Base-by-base conservation (phyloP, 345 rosid species). In the sweet orange (Citrus sinensis) region DNA sequence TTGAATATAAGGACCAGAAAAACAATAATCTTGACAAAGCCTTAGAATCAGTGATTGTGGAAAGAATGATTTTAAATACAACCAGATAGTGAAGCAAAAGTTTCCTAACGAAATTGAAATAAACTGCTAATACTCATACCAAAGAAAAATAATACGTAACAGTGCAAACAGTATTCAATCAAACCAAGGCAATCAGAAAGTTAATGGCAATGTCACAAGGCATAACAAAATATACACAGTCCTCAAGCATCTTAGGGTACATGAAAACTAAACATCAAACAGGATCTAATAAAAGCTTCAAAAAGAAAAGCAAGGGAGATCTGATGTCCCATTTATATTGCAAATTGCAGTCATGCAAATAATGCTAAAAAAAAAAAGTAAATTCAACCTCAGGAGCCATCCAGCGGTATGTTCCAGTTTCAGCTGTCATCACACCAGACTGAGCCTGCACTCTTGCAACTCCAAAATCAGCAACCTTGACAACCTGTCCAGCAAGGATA, bases 321-420 rank as follows among this genome's bases (percentile, higher is more conserved):
- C 76, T 27, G 63, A 27, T 37, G 19, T 58, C 64, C 78, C 17
- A 70, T 76, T 76, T 6, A 60, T 7, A 68, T 29, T 55, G 55
- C 66, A 71, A 71, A 51, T 40, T 17, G 63, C 9, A 20, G 61
- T 71, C 72, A 59, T 49, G 61, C 20, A 79, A 73, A 71, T 30
- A 71, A 76, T 72, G 73, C 34, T 25, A 40, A 9, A 40, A 9
- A 40, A 40, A 74, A 27, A 78, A 51, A 20, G 10, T 61, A 80
- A 78, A 78, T 71, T 49, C 76, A 82, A 92, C 98, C 94, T 96
- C 98, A 39, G 99, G 99, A 85, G 97, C 98, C 98, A 96, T 96
- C 99, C 99, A 96, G 73, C 97, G 93, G 89, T 96, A 96, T 29
- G 99, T 96, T 83, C 99, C 98, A 71, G 98, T 94, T 89, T 93